Conservation (phyloP, 768 basidiomycete genomes). For the Termitomyces heimii region DNA sequence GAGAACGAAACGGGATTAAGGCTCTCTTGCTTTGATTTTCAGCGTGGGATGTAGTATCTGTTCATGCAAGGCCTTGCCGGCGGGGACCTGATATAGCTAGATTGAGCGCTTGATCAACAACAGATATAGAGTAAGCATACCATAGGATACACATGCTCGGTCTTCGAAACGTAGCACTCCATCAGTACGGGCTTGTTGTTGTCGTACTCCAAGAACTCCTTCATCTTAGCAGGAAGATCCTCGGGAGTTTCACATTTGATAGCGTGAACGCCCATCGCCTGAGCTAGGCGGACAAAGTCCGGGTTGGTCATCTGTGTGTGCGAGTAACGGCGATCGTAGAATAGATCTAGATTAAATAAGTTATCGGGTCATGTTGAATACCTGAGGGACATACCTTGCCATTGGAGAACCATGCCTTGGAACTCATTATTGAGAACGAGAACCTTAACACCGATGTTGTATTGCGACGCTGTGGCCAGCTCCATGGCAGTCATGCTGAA, state of each 20-base stretch:
- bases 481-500: constrained; percentile 99
- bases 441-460: constrained; percentile 91
- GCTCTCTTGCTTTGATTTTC: constrained; percentile 14
- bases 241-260: constrained; percentile 64
- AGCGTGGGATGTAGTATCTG: constrained; percentile 67
- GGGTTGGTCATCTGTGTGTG: constrained; percentile 96
- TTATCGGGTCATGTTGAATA: background rate
- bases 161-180: constrained; percentile 82
- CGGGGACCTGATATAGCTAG: constrained; percentile 54
- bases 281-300: constrained; percentile 85
- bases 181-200: constrained; percentile 80
- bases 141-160: constrained; percentile 92
- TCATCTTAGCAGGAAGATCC: constrained; percentile 94
- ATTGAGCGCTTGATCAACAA: constrained; percentile 3
- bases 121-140: constrained; percentile 30
- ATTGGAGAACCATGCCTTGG: constrained; percentile 99
- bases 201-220: constrained; percentile 96
- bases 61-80: constrained; percentile 93
- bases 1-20: background rate
- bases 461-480: constrained; percentile 89
- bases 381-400: constrained; percentile 69
- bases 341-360: constrained; percentile 58
- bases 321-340: constrained; percentile 95
- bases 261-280: constrained; percentile 90
- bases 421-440: constrained; percentile 93